Conservation (phyloP, 495 filamentous ascomycete genomes). For the Penicillium fimorum region DNA sequence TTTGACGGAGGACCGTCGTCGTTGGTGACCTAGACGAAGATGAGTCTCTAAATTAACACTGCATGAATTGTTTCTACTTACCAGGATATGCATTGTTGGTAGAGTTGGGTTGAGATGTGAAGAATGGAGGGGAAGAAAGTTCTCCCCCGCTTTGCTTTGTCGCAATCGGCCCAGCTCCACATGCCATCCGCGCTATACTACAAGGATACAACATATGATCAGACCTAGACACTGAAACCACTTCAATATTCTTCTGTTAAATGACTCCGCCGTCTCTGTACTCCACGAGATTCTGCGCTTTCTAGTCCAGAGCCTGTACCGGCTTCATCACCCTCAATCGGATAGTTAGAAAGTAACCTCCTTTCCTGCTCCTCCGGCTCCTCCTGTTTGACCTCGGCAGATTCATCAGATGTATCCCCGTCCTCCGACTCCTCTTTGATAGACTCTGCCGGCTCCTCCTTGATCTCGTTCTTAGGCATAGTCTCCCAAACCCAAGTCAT, state of each 20-base stretch:
- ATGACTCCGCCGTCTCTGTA: slow-evolving; percentile 40
- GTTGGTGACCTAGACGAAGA: slow-evolving; percentile 69
- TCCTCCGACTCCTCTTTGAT: slow-evolving; percentile 36
- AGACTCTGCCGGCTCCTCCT: slow-evolving; percentile 25
- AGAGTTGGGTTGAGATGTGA: slow-evolving; percentile 16
- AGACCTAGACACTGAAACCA: not conserved
- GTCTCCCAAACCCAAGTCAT: slow-evolving; percentile 39
- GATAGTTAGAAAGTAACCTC: slow-evolving; percentile 23
- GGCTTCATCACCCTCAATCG: slow-evolving; percentile 12
- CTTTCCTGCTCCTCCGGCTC: slow-evolving; percentile 15
- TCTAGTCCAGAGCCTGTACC: slow-evolving; percentile 37
- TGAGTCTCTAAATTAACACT: slow-evolving; percentile 1
- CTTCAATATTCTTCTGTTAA: slow-evolving; percentile 22
- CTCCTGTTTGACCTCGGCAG: slow-evolving; percentile 25
- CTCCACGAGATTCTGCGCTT: slow-evolving; percentile 31
- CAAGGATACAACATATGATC: not conserved
- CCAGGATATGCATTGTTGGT: slow-evolving; percentile 46
- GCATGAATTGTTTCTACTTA: slow-evolving; percentile 19
- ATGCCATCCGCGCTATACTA: not conserved
- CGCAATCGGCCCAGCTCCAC: slow-evolving; percentile 10
- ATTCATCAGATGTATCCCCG: slow-evolving; percentile 9
- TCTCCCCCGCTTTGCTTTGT: slow-evolving; percentile 11
- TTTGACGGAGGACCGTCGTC: slow-evolving; percentile 94
- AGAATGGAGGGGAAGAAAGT: slow-evolving; percentile 21
- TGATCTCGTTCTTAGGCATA: slow-evolving; percentile 24